Evolutionary conservation across 164 flowering plant species (phyloP).

Genomic region (Liquidambar formosana): DNA sequence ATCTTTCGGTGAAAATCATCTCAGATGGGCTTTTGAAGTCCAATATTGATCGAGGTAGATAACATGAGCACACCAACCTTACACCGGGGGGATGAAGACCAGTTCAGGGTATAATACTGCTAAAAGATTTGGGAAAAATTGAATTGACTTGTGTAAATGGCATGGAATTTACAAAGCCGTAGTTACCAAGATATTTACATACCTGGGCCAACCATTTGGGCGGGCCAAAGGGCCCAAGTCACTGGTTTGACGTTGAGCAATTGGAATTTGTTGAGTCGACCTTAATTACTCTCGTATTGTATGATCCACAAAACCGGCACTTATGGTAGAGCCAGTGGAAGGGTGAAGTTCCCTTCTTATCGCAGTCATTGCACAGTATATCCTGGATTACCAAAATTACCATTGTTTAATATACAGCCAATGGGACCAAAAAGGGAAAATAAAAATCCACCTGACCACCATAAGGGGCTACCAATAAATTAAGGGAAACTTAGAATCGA

Average conservation of each 20-base stretch:
- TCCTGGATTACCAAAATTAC: constrained; percentile 47
- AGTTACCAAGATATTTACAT: not conserved
- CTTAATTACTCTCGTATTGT: constrained; percentile 80
- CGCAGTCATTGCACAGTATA: constrained; percentile 87
- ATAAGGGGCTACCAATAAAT: too few species aligned
- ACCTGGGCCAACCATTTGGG: constrained; percentile 3
- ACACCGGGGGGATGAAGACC: not conserved
- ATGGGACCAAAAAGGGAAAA: not conserved
- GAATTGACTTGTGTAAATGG: constrained; percentile 15
- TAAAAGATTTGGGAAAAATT: constrained; percentile 13
- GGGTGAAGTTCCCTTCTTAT: constrained; percentile 64
- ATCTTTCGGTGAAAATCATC: not conserved
- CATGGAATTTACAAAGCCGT: constrained; percentile 17
- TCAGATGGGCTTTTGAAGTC: not conserved
- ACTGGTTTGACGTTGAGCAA: constrained; percentile 30
- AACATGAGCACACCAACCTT: not conserved
- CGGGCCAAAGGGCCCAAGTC: too few species aligned
- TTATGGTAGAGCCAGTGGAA: constrained; percentile 96
- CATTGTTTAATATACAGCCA: not conserved
- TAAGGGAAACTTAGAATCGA: too few species aligned
- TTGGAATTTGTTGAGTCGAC: constrained; percentile 25
- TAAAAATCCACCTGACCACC: not conserved
- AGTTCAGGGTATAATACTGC: not conserved
- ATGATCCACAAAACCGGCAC: constrained; percentile 78
- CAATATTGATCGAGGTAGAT: not conserved